Conservation (phyloP, 805 yeast species). For the Candida anglica region DNA sequence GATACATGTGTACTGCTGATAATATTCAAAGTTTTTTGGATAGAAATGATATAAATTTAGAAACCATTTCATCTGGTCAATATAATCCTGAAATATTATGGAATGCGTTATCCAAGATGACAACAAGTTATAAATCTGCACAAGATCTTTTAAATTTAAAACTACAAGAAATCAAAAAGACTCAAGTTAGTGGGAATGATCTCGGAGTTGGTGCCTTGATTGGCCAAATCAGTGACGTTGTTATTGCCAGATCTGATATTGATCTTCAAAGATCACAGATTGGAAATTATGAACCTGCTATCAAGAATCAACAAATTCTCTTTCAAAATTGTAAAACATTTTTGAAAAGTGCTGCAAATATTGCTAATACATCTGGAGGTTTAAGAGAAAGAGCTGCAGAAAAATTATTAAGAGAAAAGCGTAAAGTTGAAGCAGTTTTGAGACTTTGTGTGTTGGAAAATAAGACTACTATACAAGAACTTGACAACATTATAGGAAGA, state of each 20-base stretch:
- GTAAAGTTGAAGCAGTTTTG: conserved; percentile 41
- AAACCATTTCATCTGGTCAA: no score
- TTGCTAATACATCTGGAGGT: conserved; percentile 47
- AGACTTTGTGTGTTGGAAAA: conserved; percentile 45
- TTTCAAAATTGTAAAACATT: conserved; percentile 37
- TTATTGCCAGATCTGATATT: conserved; percentile 50
- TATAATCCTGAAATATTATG: conserved; percentile 27
- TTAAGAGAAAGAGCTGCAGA: conserved; percentile 45
- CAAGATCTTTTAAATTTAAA: conserved; percentile 25
- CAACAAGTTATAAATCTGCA: conserved; percentile 32
- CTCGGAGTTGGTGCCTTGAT: conserved; percentile 27
- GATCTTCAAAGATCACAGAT: conserved; percentile 47
- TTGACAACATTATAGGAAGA: conserved; percentile 28
- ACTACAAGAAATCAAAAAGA: conserved; percentile 12
- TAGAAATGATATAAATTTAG: conserved; percentile 19
- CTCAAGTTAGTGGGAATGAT: conserved; percentile 11
- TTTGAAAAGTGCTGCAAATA: conserved; percentile 42
- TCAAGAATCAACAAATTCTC: conserved; percentile 25
- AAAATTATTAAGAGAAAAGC: conserved; percentile 36
- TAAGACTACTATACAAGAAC: conserved; percentile 23
- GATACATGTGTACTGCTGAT: conserved; percentile 39
- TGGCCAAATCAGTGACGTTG: conserved; percentile 36
- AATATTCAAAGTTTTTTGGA: conserved; percentile 42
- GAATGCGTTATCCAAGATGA: conserved; percentile 37
- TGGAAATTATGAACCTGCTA: conserved; percentile 21